phyloP scores from a whole-genome alignment of 2,329 filamentous ascomycete species.

The Pseudovirgaria hyperparasitica region DNA sequence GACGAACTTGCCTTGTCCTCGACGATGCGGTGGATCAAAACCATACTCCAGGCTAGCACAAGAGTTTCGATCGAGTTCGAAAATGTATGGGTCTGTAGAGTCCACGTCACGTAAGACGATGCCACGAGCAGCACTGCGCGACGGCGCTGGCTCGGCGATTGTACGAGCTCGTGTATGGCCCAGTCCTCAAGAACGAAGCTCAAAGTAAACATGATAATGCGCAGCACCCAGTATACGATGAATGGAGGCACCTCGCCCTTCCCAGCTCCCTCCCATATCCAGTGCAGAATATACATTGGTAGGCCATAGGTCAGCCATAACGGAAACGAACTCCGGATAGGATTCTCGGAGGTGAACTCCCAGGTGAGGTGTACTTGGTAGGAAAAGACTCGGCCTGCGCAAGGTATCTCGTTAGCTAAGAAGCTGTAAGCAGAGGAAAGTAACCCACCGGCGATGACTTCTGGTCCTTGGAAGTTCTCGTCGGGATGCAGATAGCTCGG shows the following conservation, averaged over 20 bases:
- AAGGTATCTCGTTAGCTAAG: conserved; percentile 1
- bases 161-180: conserved; percentile 86
- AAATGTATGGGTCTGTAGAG: conserved; percentile 95
- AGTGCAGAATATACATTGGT: conserved; percentile 84
- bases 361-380: conserved; percentile 85
- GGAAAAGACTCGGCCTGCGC: conserved; percentile 66
- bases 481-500: conserved; percentile 97
- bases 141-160: conserved; percentile 55
- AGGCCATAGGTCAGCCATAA: conserved; percentile 91
- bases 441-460: conserved; percentile 95
- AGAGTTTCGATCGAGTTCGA: conserved; percentile 95
- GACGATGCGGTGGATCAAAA: conserved; percentile 77
- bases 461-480: conserved; percentile 97
- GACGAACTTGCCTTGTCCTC: conserved; percentile 53
- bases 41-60: conserved; percentile 83
- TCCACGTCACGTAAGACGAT: conserved; percentile 98
- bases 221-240: conserved; percentile 77
- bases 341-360: conserved; percentile 83
- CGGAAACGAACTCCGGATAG: conserved; percentile 91
- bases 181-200: conserved; percentile 97
- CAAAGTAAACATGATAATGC: conserved; percentile 82
- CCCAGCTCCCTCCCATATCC: conserved; percentile 81
- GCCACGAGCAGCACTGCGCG: conserved; percentile 74
- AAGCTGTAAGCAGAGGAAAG: conserved; percentile 19
- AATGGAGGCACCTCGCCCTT: conserved; percentile 70